Evolutionary conservation across 805 yeast species (phyloP), one percentile per base, ranked within the genome.

Genomic region (Myxozyma nipponensis): DNA sequence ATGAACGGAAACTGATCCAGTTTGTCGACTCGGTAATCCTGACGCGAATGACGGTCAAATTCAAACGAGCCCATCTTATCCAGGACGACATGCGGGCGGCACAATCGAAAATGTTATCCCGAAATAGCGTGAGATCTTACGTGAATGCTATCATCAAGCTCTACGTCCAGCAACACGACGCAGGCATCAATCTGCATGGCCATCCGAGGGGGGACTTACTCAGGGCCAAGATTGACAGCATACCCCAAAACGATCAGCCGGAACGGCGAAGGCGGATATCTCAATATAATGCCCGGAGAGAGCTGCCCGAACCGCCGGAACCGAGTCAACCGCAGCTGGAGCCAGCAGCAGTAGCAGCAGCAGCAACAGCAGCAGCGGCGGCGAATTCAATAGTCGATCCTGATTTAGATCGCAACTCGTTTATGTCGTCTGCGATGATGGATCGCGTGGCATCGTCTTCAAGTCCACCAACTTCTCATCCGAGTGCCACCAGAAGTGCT

Each of bases 151-250:
- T 44, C 32, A 37, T 44, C 32, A 44, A 44, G 22, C 37, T 44
- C 9, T 44, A 44, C 37, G 47, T 40, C 21, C 39, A 44, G 17
- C 47, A 44, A 21, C 34, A 30, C 13, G 44, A 41, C 9, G 19
- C 34, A 13, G 47, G 47, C 18, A 38, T 44, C 9, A 44, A 44
- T 38, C 25, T 44, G 17, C 47, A 44, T 30, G 15, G 21, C 4
- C 47, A 44, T 23, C 47, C 47, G 46, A 24, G 47, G 5, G 47
- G 47, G 15, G 47, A 44, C 17, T n/a, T 17, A 4, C 10, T 44
- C 21, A 36, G 39, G 36, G 46, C 44, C 7, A 19, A 28, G 35
- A 18, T 44, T 5, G 47, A 38, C n/a, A 22, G 34, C 17, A 41
- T 44, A 2, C 28, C 47, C 15, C 39, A 44, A 9, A 44, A 44